phyloP scores from a whole-genome alignment of 495 filamentous ascomycete species.

The Zalerion maritima region DNA sequence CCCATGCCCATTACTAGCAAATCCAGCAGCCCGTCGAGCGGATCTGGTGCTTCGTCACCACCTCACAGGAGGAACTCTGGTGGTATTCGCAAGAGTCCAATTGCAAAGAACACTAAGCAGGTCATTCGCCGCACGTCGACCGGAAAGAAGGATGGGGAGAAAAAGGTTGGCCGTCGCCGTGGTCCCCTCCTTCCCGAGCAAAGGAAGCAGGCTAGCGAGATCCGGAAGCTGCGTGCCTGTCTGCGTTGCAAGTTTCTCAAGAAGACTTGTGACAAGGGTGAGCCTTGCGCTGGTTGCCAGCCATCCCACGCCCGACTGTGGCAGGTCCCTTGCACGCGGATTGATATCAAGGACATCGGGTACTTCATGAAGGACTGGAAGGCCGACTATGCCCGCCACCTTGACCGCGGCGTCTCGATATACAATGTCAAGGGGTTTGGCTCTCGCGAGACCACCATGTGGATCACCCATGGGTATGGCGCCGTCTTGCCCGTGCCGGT shows the following conservation, averaged over 20 bases:
- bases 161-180: slow-evolving; percentile 74
- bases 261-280: slow-evolving; percentile 93
- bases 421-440: slow-evolving; percentile 90
- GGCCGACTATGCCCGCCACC: slow-evolving; percentile 82
- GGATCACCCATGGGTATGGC: slow-evolving; percentile 82
- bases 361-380: slow-evolving; percentile 99
- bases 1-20: slow-evolving; percentile 54
- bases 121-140: slow-evolving; percentile 62
- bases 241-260: slow-evolving; percentile 95
- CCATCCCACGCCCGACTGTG: slow-evolving; percentile 83
- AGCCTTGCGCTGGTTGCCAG: slow-evolving; percentile 84
- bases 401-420: slow-evolving; percentile 70
- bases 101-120: slow-evolving; percentile 63
- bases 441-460: slow-evolving; percentile 59
- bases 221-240: slow-evolving; percentile 80
- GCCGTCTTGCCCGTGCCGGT: slow-evolving; percentile 77
- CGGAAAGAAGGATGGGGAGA: slow-evolving; percentile 69
- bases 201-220: slow-evolving; percentile 85
- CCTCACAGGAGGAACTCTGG: slow-evolving; percentile 45
- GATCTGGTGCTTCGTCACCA: slow-evolving; percentile 47
- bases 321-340: slow-evolving; percentile 90
- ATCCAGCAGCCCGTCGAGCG: slow-evolving; percentile 40
- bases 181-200: slow-evolving; percentile 86
- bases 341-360: slow-evolving; percentile 91
- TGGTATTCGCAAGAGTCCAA: slow-evolving; percentile 55